phyloP scores from a whole-genome alignment of 1,284 basidiomycete genomes.

The Puccinia horiana region DNA sequence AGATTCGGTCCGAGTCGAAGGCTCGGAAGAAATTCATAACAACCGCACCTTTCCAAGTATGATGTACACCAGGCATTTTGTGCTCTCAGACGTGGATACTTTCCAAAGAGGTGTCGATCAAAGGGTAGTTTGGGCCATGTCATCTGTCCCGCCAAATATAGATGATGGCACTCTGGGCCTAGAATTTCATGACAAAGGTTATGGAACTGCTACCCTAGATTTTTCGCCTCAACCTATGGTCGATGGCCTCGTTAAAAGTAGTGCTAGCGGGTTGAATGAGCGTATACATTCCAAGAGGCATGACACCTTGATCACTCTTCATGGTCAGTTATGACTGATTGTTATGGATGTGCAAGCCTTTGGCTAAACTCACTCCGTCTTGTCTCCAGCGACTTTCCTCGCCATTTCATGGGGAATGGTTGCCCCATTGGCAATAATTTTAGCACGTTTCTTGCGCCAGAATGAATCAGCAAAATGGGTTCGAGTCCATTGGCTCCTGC shows the following conservation, averaged over 20 bases:
- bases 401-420: constrained; percentile 27
- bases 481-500: constrained; percentile 32
- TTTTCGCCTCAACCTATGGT: not conserved
- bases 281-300: constrained; percentile 42
- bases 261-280: not conserved
- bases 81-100: constrained; percentile 24
- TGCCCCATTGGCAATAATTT: constrained; percentile 28
- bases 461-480: constrained; percentile 20
- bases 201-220: constrained; percentile 21
- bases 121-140: constrained; percentile 39
- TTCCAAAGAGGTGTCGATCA: constrained; percentile 21
- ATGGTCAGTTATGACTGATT: constrained; percentile 12
- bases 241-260: constrained; percentile 20
- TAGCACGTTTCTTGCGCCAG: constrained; percentile 25
- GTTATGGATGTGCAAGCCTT: not conserved
- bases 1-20: constrained; percentile 13
- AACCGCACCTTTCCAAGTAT: not conserved
- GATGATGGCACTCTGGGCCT: not conserved
- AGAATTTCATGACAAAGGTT: constrained; percentile 39
- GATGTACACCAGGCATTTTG: constrained; percentile 28
- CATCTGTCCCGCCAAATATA: constrained; percentile 17
- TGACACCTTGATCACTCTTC: constrained; percentile 45
- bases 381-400: constrained; percentile 34
- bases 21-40: not conserved
- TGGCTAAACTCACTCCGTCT: not conserved